These are phyloP conservation scores for Psilocybe cubensis DNA, from an alignment of 768 basidiomycete species.

Conservation along the genomic window DNA sequence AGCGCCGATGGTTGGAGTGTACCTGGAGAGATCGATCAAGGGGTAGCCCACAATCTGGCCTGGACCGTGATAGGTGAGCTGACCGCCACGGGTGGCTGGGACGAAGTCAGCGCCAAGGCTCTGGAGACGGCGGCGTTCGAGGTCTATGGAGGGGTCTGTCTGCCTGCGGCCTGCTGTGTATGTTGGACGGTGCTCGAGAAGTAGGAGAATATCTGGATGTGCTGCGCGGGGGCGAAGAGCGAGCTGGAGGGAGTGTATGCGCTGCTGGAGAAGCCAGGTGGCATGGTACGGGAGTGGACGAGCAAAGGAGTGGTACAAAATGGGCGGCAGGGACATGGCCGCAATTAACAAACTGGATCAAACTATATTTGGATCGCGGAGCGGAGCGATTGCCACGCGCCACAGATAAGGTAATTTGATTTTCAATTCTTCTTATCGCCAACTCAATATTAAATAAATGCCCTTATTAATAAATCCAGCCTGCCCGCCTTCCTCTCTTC, in stretches of 20 bases:
- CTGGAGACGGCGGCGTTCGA: conserved; percentile 67
- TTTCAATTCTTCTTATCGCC: background rate
- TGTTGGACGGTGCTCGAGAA: conserved; percentile 91
- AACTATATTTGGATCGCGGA: background rate
- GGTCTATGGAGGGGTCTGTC: conserved; percentile 55
- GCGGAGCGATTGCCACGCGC: background rate
- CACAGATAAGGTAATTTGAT: background rate
- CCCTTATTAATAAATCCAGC: background rate
- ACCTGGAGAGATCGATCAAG: conserved; percentile 84
- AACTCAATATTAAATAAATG: background rate
- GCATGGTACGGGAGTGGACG: conserved; percentile 77
- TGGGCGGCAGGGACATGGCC: conserved; percentile 48
- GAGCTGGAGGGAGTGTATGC: conserved; percentile 69
- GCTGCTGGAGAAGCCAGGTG: conserved; percentile 73
- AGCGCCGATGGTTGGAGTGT: conserved; percentile 69
- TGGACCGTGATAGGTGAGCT: conserved; percentile 96
- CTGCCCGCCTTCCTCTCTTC: background rate
- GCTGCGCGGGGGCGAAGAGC: conserved; percentile 40
- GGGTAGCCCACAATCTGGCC: conserved; percentile 98
- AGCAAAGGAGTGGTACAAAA: conserved; percentile 78
- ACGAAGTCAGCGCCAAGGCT: conserved; percentile 88
- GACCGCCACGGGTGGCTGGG: conserved; percentile 82
- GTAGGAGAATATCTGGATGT: conserved; percentile 69
- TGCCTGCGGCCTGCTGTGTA: conserved; percentile 96
- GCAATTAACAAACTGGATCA: background rate